phyloP scores from a whole-genome alignment of 2,329 filamentous ascomycete species.

The Sporothrix luriei region DNA sequence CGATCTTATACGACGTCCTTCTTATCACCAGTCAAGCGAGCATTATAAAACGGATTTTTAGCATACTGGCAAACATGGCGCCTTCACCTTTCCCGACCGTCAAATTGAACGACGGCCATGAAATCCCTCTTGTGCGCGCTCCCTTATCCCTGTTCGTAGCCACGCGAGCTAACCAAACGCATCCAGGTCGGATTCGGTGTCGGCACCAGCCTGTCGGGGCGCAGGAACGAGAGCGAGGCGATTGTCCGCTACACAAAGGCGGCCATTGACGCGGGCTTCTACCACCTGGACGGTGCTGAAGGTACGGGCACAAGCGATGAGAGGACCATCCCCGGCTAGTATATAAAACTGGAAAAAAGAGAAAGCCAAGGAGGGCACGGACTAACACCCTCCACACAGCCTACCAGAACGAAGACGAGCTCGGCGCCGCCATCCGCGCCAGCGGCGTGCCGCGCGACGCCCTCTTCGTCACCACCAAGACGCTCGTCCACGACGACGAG shows the following conservation, averaged over 20 bases:
- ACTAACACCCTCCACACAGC: slow-evolving; percentile 42
- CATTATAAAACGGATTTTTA: too few species aligned
- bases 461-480: slow-evolving; percentile 69
- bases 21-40: too few species aligned
- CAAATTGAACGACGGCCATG: slow-evolving; percentile 72
- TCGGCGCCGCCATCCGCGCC: slow-evolving; percentile 69
- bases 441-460: slow-evolving; percentile 64
- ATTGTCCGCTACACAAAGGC: slow-evolving; percentile 55
- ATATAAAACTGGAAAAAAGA: not conserved
- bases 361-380: not conserved
- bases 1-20: not conserved
- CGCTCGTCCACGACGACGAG: slow-evolving; percentile 44
- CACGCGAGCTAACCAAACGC: not conserved
- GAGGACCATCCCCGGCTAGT: not conserved
- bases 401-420: slow-evolving; percentile 67
- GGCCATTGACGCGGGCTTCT: slow-evolving; percentile 68
- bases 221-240: slow-evolving; percentile 56
- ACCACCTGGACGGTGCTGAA: slow-evolving; percentile 76
- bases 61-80: not conserved
- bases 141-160: not conserved
- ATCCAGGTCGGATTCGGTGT: slow-evolving; percentile 62
- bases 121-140: slow-evolving; percentile 73
- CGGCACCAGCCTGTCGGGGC: slow-evolving; percentile 60
- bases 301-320: slow-evolving; percentile 47
- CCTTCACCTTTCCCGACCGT: slow-evolving; percentile 51